Conservation (phyloP, 1,284 basidiomycete genomes). For the Phellopilus nigrolimitatus region DNA sequence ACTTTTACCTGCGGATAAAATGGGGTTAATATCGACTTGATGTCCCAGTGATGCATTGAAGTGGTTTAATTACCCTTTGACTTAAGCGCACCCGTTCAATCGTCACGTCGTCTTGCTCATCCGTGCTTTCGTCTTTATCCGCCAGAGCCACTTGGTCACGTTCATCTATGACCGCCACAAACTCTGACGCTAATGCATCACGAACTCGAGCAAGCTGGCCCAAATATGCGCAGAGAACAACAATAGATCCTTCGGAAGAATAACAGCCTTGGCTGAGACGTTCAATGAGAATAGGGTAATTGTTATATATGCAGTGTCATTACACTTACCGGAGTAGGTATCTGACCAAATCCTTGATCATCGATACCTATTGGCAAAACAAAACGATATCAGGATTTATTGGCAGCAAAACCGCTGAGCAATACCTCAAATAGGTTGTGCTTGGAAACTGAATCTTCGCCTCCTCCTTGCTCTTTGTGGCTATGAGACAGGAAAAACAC, state of each 20-base stretch:
- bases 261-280: slow-evolving; percentile 50
- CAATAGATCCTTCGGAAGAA: slow-evolving; percentile 60
- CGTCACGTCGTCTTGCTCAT: slow-evolving; percentile 29
- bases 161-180: slow-evolving; percentile 65
- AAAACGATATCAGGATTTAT: neutral
- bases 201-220: slow-evolving; percentile 62
- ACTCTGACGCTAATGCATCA: slow-evolving; percentile 41
- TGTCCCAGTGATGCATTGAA: neutral
- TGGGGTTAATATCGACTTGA: neutral
- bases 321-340: slow-evolving; percentile 50
- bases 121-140: slow-evolving; percentile 40
- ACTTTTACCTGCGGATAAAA: slow-evolving; percentile 45
- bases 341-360: slow-evolving; percentile 66
- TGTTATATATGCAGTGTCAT: neutral
- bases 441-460: slow-evolving; percentile 56
- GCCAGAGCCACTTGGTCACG: slow-evolving; percentile 56
- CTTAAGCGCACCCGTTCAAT: slow-evolving; percentile 47
- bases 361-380: slow-evolving; percentile 43
- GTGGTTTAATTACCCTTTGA: slow-evolving; percentile 36
- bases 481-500: slow-evolving; percentile 57
- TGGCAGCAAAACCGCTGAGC: neutral
- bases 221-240: slow-evolving; percentile 70
- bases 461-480: slow-evolving; percentile 47
- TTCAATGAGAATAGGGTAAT: slow-evolving; percentile 6
- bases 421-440: slow-evolving; percentile 63